phyloP scores from a whole-genome alignment of 2,329 filamentous ascomycete genomes.

The Coleophoma crateriformis region DNA sequence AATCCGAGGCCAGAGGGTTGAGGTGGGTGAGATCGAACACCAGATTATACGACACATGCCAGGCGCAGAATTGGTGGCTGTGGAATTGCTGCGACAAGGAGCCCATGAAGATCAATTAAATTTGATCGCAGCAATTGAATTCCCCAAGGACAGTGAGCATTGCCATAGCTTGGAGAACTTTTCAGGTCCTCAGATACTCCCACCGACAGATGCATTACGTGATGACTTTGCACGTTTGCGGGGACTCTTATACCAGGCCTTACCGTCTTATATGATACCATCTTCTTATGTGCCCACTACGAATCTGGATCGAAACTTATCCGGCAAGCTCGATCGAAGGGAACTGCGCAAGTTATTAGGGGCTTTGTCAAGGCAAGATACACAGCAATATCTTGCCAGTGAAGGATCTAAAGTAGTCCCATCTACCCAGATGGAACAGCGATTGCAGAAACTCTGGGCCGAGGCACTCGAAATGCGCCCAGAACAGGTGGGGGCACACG shows the following conservation, averaged over 20 bases:
- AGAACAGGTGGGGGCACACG: slow-evolving; percentile 28
- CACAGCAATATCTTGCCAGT: neutral
- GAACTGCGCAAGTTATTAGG: slow-evolving; percentile 14
- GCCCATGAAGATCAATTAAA: neutral
- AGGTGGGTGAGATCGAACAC: slow-evolving; percentile 51
- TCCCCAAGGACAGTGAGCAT: slow-evolving; percentile 1
- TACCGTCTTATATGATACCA: slow-evolving; percentile 24
- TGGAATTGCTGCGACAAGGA: slow-evolving; percentile 1
- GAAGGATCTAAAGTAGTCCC: neutral
- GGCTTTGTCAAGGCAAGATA: neutral
- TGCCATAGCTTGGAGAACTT: neutral
- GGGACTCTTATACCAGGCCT: neutral
- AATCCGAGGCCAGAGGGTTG: slow-evolving; percentile 55
- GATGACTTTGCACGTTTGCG: neutral
- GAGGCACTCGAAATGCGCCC: slow-evolving; percentile 37
- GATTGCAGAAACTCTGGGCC: slow-evolving; percentile 42
- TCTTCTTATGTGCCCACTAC: slow-evolving; percentile 20
- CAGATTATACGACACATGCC: slow-evolving; percentile 1
- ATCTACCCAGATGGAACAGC: slow-evolving; percentile 7
- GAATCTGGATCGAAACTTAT: slow-evolving; percentile 19
- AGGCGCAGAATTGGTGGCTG: neutral
- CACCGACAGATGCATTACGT: neutral
- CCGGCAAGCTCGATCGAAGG: slow-evolving; percentile 27
- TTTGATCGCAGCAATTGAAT: slow-evolving; percentile 1
- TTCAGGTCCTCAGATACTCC: neutral